Evolutionary conservation across 106 monocot species (phyloP).

Genomic region (Dioscorea zingiberensis): DNA sequence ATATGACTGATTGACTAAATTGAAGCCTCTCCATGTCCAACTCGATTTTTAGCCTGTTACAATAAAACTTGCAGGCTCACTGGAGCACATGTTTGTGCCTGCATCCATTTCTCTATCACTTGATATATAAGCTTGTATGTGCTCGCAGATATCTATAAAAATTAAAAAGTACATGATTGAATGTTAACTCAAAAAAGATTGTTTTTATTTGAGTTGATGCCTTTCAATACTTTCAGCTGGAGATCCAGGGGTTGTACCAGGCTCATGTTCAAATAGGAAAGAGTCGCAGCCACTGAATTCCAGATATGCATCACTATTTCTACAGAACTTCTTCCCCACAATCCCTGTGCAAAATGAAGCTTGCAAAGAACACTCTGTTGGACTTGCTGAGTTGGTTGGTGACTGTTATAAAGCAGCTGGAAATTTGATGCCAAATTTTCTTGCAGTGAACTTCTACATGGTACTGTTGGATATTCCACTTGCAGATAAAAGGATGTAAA

Average conservation of each 20-base stretch:
- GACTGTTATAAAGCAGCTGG: constrained; percentile 80
- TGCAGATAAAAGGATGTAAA: background rate
- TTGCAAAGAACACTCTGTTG: constrained; percentile 79
- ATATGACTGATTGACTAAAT: too few species aligned
- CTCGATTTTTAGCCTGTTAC: too few species aligned
- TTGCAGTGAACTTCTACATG: constrained; percentile 96
- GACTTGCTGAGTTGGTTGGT: constrained; percentile 70
- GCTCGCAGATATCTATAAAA: too few species aligned
- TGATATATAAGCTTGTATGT: too few species aligned
- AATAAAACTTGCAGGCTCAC: too few species aligned
- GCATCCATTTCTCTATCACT: too few species aligned
- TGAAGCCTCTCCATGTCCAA: too few species aligned
- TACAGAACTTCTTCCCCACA: constrained; percentile 89
- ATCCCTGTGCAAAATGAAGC: constrained; percentile 78
- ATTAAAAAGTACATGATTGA: too few species aligned
- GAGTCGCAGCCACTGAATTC: constrained; percentile 83
- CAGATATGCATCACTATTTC: constrained; percentile 66
- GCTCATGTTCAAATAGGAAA: constrained; percentile 79
- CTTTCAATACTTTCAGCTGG: constrained; percentile 59
- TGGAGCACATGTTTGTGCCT: too few species aligned
- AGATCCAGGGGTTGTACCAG: constrained; percentile 83
- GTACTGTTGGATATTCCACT: constrained; percentile 19
- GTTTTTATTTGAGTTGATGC: too few species aligned
- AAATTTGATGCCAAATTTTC: constrained; percentile 71
- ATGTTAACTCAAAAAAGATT: too few species aligned